Evolutionary conservation across 106 monocot species (phyloP).

Genomic region (Ottelia alismoides): DNA sequence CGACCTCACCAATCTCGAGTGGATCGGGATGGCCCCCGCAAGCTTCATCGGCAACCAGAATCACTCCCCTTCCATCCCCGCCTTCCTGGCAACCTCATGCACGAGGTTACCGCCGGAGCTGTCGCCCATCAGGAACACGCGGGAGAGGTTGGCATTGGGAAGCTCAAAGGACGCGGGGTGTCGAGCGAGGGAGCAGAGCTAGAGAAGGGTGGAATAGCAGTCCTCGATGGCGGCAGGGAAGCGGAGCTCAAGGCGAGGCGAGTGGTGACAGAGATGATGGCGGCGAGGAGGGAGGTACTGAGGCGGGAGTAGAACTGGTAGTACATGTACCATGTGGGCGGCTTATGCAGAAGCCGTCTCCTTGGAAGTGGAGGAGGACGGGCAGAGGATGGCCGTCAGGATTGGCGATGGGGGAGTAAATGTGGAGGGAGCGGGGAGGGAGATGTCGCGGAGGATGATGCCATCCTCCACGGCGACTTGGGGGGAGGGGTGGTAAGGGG

Average conservation of each 20-base stretch:
- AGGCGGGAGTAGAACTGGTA: conserved; percentile 77
- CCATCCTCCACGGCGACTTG: conserved; percentile 22
- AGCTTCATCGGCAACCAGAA: conserved; percentile 36
- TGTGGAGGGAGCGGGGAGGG: conserved; percentile 20
- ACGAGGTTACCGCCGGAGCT: conserved; percentile 82
- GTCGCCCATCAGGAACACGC: conserved; percentile 76
- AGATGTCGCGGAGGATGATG: conserved; percentile 47
- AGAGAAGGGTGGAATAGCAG: conserved; percentile 28
- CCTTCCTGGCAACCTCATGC: conserved; percentile 38
- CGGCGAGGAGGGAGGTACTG: conserved; percentile 32
- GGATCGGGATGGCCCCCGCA: conserved; percentile 42
- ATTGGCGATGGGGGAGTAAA: conserved; percentile 35
- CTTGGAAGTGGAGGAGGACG: conserved; percentile 73
- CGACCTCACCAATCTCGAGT: conserved; percentile 65
- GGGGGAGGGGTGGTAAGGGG: conserved; percentile 27
- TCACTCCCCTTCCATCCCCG: conserved; percentile 8
- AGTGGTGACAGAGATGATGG: conserved; percentile 46
- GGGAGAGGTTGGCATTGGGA: conserved; percentile 47
- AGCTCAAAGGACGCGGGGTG: no score
- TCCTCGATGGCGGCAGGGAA: conserved; percentile 60
- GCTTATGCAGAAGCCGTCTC: conserved; percentile 84
- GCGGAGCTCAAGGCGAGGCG: conserved; percentile 76
- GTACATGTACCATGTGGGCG: conserved; percentile 61
- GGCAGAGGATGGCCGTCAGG: conserved; percentile 12
- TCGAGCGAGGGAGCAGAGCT: conserved; percentile 36